These are phyloP conservation scores for Globisporangium megalacanthum DNA, from an alignment of 352 stramenopile species.

Conservation along the genomic window DNA sequence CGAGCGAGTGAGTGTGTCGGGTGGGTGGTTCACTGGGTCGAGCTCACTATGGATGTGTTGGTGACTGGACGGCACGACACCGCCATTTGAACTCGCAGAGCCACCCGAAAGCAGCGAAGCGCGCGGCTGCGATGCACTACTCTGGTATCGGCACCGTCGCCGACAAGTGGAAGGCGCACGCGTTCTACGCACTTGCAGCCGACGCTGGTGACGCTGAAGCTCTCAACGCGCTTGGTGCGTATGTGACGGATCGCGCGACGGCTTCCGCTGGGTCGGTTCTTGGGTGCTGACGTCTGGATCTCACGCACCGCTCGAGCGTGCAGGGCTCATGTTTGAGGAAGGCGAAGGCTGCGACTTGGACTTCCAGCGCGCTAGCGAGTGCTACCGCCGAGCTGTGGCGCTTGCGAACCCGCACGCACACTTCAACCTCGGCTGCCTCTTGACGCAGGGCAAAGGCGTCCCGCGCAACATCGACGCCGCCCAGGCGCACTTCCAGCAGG, in stretches of 20 bases:
- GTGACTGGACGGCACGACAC: background rate
- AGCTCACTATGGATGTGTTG: background rate
- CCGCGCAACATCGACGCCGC: conserved; percentile 45
- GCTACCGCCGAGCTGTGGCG: conserved; percentile 46
- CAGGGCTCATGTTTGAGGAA: conserved; percentile 74
- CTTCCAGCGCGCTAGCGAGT: conserved; percentile 45
- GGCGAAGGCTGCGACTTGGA: conserved; percentile 67
- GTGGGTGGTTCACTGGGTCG: background rate
- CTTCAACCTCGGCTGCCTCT: conserved; percentile 73
- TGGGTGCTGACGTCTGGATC: too few species aligned
- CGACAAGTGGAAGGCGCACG: conserved; percentile 47
- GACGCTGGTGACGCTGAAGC: conserved; percentile 43
- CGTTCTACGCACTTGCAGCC: conserved; percentile 54
- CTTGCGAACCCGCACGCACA: conserved; percentile 50
- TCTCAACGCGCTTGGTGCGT: conserved; percentile 62
- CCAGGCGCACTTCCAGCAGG: conserved; percentile 55
- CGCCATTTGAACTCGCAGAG: conserved; percentile 10
- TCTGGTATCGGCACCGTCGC: conserved; percentile 38
- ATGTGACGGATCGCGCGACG: too few species aligned
- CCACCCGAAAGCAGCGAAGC: conserved; percentile 41
- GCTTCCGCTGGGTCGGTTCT: background rate
- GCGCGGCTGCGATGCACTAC: conserved; percentile 61
- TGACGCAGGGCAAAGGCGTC: conserved; percentile 60
- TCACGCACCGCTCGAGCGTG: background rate
- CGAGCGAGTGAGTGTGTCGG: too few species aligned